These are phyloP conservation scores for Stereocaulon alpinum DNA, from an alignment of 495 filamentous ascomycete species.

Conservation along the genomic window DNA sequence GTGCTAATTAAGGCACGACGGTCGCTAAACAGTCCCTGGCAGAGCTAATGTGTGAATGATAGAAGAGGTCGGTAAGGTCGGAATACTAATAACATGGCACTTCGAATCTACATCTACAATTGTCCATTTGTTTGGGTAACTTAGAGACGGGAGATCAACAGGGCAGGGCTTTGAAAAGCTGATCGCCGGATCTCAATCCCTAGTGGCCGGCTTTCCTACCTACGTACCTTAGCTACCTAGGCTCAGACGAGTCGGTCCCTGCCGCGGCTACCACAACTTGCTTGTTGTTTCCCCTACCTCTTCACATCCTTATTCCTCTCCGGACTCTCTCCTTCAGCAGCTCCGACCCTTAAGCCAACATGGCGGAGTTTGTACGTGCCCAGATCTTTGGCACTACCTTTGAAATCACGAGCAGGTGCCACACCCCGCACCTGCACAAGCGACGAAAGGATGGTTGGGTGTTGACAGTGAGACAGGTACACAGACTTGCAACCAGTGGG, in stretches of 20 bases:
- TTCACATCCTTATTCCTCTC: neutral
- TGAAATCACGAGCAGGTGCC: constrained; percentile 94
- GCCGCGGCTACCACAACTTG: constrained; percentile 13
- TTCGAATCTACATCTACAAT: neutral
- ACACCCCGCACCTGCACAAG: constrained; percentile 15
- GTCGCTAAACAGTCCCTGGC: neutral
- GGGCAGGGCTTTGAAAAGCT: neutral
- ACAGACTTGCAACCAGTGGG: constrained; percentile 96
- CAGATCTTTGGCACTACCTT: constrained; percentile 99
- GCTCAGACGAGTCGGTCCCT: constrained; percentile 7
- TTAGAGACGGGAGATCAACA: constrained; percentile 15
- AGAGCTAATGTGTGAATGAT: neutral
- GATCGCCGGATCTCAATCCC: neutral
- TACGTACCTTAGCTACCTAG: no score
- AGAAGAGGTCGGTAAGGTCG: neutral
- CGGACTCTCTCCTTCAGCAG: neutral
- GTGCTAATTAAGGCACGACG: no score
- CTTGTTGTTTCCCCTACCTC: neutral
- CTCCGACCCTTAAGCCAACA: constrained; percentile 33
- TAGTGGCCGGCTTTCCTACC: neutral
- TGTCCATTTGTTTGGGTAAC: no score
- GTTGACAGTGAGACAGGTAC: constrained; percentile 51
- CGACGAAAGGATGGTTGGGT: constrained; percentile 6
- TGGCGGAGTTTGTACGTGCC: constrained; percentile 98
- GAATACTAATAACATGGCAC: neutral